phyloP scores from a whole-genome alignment of 2,329 filamentous ascomycete species.

The Mycosphaerella sp. region DNA sequence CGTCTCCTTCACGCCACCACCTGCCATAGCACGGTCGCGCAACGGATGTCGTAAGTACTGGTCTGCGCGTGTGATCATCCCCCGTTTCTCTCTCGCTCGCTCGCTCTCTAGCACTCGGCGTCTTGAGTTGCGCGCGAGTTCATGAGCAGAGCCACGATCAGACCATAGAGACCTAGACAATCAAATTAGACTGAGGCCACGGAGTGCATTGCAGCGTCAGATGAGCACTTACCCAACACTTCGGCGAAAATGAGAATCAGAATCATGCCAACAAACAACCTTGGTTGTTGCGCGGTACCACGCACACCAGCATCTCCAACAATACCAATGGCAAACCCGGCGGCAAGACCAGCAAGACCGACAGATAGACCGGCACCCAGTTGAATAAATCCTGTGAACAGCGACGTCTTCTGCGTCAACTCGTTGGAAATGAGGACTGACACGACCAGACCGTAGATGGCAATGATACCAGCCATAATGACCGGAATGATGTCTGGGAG shows the following conservation, averaged over 20 bases:
- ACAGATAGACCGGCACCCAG: slow-evolving; percentile 48
- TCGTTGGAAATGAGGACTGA: slow-evolving; percentile 51
- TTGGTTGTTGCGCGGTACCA: slow-evolving; percentile 75
- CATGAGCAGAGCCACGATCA: slow-evolving; percentile 99
- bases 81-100: slow-evolving; percentile 48
- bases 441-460: slow-evolving; percentile 66
- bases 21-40: slow-evolving; percentile 9
- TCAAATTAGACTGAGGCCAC: slow-evolving; percentile 12
- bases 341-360: slow-evolving; percentile 38
- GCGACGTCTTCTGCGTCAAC: slow-evolving; percentile 41
- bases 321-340: slow-evolving; percentile 47
- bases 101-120: slow-evolving; percentile 57
- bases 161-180: slow-evolving; percentile 81
- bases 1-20: background rate
- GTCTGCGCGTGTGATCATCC: slow-evolving; percentile 42
- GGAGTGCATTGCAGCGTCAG: background rate
- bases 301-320: slow-evolving; percentile 77
- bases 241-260: slow-evolving; percentile 99
- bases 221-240: slow-evolving; percentile 71
- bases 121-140: slow-evolving; percentile 69
- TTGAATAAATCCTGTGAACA: slow-evolving; percentile 49
- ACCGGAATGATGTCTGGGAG: slow-evolving; percentile 89
- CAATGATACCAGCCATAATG: slow-evolving; percentile 99
- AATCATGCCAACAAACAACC: slow-evolving; percentile 95
- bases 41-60: slow-evolving; percentile 25